Conservation (phyloP, 805 yeast species). For the Metschnikowia peoriensis region DNA sequence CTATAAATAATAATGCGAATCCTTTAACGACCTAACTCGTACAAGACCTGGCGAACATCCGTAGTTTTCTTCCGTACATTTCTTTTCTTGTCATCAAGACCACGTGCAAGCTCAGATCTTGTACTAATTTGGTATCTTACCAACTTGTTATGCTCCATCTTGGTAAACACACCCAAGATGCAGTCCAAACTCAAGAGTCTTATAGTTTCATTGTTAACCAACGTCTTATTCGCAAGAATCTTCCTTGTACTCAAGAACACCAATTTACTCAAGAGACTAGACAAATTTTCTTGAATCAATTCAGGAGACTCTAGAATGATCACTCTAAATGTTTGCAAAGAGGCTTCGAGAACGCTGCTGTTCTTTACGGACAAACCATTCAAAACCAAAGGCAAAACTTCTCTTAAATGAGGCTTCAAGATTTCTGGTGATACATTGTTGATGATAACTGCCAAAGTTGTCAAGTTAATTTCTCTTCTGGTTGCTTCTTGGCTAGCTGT, state of each 20-base stretch:
- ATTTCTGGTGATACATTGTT: slow-evolving; percentile 62
- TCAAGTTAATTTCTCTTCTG: slow-evolving; percentile 52
- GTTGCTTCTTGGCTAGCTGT: slow-evolving; percentile 15
- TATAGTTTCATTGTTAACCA: slow-evolving; percentile 46
- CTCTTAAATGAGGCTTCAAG: slow-evolving; percentile 59
- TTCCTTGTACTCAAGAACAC: slow-evolving; percentile 32
- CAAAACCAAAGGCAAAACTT: slow-evolving; percentile 68
- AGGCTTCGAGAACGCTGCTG: slow-evolving; percentile 54
- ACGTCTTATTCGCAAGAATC: slow-evolving; percentile 15
- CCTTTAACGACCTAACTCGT: slow-evolving; percentile 40
- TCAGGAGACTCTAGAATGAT: slow-evolving; percentile 54
- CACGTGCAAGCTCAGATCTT: slow-evolving; percentile 45
- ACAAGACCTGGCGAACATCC: slow-evolving; percentile 75
- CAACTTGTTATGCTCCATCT: slow-evolving; percentile 32
- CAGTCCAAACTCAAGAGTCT: slow-evolving; percentile 58
- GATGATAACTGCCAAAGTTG: slow-evolving; percentile 65
- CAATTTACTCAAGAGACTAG: slow-evolving; percentile 55
- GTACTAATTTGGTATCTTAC: slow-evolving; percentile 52
- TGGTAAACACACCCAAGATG: slow-evolving; percentile 43
- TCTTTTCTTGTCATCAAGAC: slow-evolving; percentile 74
- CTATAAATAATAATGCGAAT: slow-evolving; percentile 12
- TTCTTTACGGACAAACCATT: slow-evolving; percentile 55
- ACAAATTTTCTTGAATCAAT: slow-evolving; percentile 52
- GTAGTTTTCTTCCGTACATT: slow-evolving; percentile 72
- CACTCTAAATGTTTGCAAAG: slow-evolving; percentile 57